Evolutionary conservation across 1,284 basidiomycete genomes (phyloP).

Genomic region (Puccinia hordei): DNA sequence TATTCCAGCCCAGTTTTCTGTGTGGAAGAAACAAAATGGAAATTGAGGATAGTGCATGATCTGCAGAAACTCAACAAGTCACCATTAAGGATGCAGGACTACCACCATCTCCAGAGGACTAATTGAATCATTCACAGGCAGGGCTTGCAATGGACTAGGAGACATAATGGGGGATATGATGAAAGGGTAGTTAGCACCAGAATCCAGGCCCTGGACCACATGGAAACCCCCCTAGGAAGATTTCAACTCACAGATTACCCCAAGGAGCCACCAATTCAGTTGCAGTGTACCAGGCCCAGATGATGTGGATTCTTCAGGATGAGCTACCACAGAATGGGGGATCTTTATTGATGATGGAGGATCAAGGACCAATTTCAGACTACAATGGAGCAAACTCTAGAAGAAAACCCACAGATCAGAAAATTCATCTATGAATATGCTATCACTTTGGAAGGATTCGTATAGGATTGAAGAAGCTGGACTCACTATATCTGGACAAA

Average conservation of each 20-base stretch:
- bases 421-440: no score
- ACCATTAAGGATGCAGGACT: conserved; percentile 1
- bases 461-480: no score
- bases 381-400: no score
- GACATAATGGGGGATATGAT: conserved; percentile 4
- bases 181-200: not conserved
- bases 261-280: no score
- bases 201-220: not conserved
- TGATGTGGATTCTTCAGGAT: not conserved
- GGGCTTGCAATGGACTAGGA: not conserved
- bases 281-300: no score
- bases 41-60: not conserved
- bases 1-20: conserved; percentile 8
- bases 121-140: not conserved
- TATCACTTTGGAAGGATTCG: no score
- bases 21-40: not conserved
- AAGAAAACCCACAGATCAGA: no score
- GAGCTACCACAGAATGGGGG: not conserved
- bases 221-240: not conserved
- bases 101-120: no score
- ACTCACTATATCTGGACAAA: no score
- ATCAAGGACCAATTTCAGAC: no score
- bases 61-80: not conserved
- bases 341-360: not conserved
- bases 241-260: not conserved